These are phyloP conservation scores for Paraphysoderma sedebokerense DNA, from an alignment of 371 early-diverging fungal genomes.

Conservation along the genomic window DNA sequence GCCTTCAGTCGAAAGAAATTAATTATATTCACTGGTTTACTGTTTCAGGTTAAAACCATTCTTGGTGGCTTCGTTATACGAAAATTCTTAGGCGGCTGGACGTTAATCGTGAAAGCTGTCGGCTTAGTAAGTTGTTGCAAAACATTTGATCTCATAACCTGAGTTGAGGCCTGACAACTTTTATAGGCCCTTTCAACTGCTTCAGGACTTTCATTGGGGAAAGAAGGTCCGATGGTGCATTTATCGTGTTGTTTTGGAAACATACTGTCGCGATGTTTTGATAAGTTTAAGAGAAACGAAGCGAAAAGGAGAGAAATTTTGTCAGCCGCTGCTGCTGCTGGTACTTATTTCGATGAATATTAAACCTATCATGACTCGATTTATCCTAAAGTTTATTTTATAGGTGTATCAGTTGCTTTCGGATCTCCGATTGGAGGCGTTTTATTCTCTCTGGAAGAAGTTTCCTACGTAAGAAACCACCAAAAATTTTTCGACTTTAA, in stretches of 20 bases:
- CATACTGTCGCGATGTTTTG: conserved; percentile 64
- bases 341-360: conserved; percentile 58
- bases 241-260: conserved; percentile 83
- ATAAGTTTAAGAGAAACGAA: conserved; percentile 65
- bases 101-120: conserved; percentile 66
- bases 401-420: conserved; percentile 29
- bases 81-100: conserved; percentile 68
- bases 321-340: conserved; percentile 85
- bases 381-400: background rate
- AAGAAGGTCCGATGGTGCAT: conserved; percentile 92
- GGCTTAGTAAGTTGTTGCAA: conserved; percentile 35
- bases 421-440: conserved; percentile 95
- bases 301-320: conserved; percentile 80
- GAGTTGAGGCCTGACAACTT: background rate
- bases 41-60: conserved; percentile 86
- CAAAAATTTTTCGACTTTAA: background rate
- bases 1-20: background rate
- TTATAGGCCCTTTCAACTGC: conserved; percentile 49
- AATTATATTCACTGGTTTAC: background rate
- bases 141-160: background rate
- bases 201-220: conserved; percentile 77
- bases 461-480: conserved; percentile 35
- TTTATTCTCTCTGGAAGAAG: conserved; percentile 88
- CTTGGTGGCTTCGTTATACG: conserved; percentile 82
- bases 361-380: background rate